Evolutionary conservation across 768 basidiomycete genomes (phyloP).

Genomic region (Naematelia encephala): DNA sequence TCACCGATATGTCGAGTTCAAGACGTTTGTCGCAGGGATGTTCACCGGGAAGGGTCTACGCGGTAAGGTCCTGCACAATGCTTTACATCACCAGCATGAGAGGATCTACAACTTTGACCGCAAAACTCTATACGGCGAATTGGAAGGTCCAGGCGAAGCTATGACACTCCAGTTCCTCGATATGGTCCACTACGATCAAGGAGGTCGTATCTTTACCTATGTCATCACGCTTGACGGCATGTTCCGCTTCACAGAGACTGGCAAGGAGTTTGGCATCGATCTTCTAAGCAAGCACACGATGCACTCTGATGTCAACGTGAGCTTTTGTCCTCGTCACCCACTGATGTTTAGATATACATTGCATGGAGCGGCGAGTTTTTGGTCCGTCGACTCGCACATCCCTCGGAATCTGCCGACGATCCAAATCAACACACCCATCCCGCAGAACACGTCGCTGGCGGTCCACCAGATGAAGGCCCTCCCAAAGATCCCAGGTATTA

Average conservation of each 20-base stretch:
- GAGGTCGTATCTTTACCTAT: slow-evolving; percentile 69
- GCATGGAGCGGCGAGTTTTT: slow-evolving; percentile 55
- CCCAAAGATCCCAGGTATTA: slow-evolving; percentile 56
- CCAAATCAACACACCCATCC: slow-evolving; percentile 53
- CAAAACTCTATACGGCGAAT: slow-evolving; percentile 51
- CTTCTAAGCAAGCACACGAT: slow-evolving; percentile 83
- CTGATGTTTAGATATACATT: slow-evolving; percentile 53
- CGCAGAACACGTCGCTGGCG: slow-evolving; percentile 26
- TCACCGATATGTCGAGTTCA: slow-evolving; percentile 53
- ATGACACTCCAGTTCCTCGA: slow-evolving; percentile 52
- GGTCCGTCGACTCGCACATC: slow-evolving; percentile 61
- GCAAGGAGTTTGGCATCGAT: slow-evolving; percentile 80
- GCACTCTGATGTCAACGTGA: slow-evolving; percentile 61
- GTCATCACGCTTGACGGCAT: slow-evolving; percentile 71
- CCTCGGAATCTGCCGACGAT: slow-evolving; percentile 54
- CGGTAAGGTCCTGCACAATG: slow-evolving; percentile 53
- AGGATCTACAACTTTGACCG: slow-evolving; percentile 53
- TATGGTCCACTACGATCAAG: slow-evolving; percentile 54
- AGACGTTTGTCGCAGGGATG: slow-evolving; percentile 54
- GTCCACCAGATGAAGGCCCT: slow-evolving; percentile 30
- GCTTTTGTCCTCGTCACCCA: slow-evolving; percentile 3
- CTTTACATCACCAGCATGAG: slow-evolving; percentile 54
- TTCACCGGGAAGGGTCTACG: slow-evolving; percentile 52
- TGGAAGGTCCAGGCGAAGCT: slow-evolving; percentile 29
- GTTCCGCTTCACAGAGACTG: slow-evolving; percentile 79